Evolutionary conservation across 345 rosid genomes (phyloP).

Genomic region (Salix brachista): DNA sequence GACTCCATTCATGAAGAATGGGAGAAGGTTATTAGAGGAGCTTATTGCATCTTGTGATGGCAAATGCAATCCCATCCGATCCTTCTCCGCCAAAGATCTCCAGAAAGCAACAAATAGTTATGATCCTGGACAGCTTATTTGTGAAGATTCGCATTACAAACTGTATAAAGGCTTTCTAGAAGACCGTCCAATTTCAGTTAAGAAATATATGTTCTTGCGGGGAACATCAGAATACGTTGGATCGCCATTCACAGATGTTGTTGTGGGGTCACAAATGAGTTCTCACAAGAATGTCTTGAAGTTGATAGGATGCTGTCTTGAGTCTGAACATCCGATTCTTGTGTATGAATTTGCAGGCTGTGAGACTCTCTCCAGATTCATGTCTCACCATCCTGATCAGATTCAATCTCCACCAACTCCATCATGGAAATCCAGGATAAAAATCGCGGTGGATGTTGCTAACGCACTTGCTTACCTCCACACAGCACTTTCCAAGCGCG

Average conservation of each 20-base stretch:
- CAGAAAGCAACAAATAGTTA: neutral
- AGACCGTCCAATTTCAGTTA: neutral
- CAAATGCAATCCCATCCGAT: too few species aligned
- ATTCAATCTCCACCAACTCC: neutral
- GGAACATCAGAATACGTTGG: neutral
- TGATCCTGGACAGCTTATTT: neutral
- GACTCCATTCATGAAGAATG: too few species aligned
- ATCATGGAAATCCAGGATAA: constrained; percentile 1
- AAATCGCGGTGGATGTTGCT: neutral
- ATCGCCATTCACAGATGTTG: neutral
- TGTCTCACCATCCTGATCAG: neutral
- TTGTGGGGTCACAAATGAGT: neutral
- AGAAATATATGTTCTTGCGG: neutral
- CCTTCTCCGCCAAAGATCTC: neutral
- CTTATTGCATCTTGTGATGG: too few species aligned
- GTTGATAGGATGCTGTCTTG: neutral
- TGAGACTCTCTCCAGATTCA: neutral
- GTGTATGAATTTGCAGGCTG: constrained; percentile 4
- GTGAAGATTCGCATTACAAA: neutral
- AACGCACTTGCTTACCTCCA: neutral
- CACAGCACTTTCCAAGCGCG: neutral
- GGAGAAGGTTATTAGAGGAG: too few species aligned
- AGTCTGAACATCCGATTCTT: neutral
- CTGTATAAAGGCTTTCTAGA: neutral
- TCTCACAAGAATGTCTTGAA: neutral